Evolutionary conservation across 495 filamentous ascomycete genomes (phyloP).

Genomic region (Neurospora sp.): DNA sequence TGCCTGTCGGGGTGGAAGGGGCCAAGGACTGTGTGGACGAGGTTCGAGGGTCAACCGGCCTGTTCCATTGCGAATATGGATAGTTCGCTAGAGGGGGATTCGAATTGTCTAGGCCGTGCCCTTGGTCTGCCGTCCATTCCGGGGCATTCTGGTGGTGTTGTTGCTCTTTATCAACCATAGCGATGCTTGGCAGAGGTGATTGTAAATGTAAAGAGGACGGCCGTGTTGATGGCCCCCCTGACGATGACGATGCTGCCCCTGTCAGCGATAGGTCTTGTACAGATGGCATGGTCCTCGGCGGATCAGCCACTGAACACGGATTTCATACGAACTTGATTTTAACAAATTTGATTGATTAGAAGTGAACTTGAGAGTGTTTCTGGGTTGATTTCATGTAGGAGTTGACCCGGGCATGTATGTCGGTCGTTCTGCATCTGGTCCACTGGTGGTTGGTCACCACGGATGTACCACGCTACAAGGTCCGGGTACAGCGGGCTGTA

Average conservation of each 20-base stretch:
- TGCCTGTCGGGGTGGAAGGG: conserved; percentile 30
- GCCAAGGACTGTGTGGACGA: conserved; percentile 56
- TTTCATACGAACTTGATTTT: neutral
- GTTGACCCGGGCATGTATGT: neutral
- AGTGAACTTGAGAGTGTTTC: neutral
- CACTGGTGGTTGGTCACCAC: neutral
- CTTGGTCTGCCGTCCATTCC: neutral
- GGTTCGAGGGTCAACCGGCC: conserved; percentile 42
- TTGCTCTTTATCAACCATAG: neutral
- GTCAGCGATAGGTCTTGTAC: neutral
- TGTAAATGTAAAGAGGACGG: neutral
- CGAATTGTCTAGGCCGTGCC: neutral
- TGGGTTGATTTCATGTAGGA: neutral
- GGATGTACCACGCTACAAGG: neutral
- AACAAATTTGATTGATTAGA: neutral
- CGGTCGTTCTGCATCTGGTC: neutral
- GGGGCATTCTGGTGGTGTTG: neutral
- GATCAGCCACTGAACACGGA: neutral
- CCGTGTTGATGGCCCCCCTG: neutral
- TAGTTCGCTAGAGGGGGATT: neutral
- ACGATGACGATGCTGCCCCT: neutral
- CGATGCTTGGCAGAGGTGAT: neutral
- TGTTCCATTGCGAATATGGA: conserved; percentile 5
- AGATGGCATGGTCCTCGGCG: neutral
- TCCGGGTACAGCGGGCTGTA: neutral